Evolutionary conservation across 169 alveolate genomes (phyloP).

Genomic region (Amoebophrya sp.): DNA sequence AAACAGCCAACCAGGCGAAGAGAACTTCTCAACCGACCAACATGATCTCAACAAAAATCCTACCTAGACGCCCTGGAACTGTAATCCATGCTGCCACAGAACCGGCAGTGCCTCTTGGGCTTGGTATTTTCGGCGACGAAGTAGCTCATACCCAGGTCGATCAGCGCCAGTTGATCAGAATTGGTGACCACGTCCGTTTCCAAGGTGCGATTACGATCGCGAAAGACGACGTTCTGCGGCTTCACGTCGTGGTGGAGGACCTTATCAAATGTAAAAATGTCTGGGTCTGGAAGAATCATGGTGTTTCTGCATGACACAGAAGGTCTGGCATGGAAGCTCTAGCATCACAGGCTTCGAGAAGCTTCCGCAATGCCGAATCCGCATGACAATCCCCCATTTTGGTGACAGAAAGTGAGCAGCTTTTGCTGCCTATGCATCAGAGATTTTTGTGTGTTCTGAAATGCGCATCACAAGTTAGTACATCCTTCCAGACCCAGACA

Average conservation of each 20-base stretch:
- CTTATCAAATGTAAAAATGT: neutral
- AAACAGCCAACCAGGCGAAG: no score
- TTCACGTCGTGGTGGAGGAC: conserved; percentile 20
- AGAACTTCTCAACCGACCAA: neutral
- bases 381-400: no score
- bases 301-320: no score
- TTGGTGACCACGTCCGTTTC: neutral
- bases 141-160: neutral
- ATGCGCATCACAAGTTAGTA: no score
- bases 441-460: no score
- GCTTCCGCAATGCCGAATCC: no score
- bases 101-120: neutral
- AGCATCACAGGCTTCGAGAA: no score
- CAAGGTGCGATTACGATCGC: neutral
- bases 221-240: conserved; percentile 23
- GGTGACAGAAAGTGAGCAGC: no score
- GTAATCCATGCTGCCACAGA: conserved; percentile 10
- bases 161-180: neutral
- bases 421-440: no score
- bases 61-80: neutral
- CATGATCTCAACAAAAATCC: neutral
- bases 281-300: no score
- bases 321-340: no score
- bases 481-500: no score
- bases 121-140: neutral